phyloP scores from a whole-genome alignment of 176 grass and related monocot genomes.

The Pontederia crassipes region DNA sequence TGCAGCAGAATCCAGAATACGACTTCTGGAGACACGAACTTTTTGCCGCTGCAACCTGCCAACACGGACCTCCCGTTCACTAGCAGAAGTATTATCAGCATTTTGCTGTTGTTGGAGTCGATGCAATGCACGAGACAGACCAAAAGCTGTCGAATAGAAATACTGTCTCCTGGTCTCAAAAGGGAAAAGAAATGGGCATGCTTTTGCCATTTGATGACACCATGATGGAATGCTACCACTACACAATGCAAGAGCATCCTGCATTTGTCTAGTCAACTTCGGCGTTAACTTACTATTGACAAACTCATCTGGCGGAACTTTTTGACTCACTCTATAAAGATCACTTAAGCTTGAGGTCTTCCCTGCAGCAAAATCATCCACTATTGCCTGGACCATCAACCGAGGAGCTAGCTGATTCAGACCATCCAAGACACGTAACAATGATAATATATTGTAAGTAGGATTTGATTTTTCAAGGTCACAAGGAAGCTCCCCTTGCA shows the following conservation, averaged over 20 bases:
- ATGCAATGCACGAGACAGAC: slow-evolving; percentile 74
- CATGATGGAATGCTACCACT: slow-evolving; percentile 81
- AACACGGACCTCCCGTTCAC: slow-evolving; percentile 74
- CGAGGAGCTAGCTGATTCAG: slow-evolving; percentile 69
- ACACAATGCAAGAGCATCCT: slow-evolving; percentile 81
- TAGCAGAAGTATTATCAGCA: slow-evolving; percentile 42
- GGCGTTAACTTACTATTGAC: slow-evolving; percentile 76
- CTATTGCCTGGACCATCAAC: slow-evolving; percentile 35
- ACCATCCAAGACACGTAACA: slow-evolving; percentile 58
- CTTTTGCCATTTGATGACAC: slow-evolving; percentile 86
- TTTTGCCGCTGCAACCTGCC: slow-evolving; percentile 74
- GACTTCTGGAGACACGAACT: slow-evolving; percentile 79
- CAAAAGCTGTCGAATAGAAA: slow-evolving; percentile 89
- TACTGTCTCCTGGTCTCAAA: slow-evolving; percentile 80
- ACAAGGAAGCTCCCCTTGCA: slow-evolving; percentile 71
- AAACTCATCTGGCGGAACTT: slow-evolving; percentile 56
- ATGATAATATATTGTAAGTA: slow-evolving; percentile 71
- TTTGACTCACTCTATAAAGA: slow-evolving; percentile 33
- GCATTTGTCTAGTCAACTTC: slow-evolving; percentile 80
- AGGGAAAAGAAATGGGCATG: slow-evolving; percentile 79
- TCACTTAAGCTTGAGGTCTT: slow-evolving; percentile 30
- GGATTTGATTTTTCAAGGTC: slow-evolving; percentile 58
- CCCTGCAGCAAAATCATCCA: slow-evolving; percentile 64
- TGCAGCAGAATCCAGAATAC: slow-evolving; percentile 76
- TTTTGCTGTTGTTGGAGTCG: slow-evolving; percentile 78